phyloP scores from a whole-genome alignment of 2,329 filamentous ascomycete genomes.

The Ilyonectria mors-panacis region DNA sequence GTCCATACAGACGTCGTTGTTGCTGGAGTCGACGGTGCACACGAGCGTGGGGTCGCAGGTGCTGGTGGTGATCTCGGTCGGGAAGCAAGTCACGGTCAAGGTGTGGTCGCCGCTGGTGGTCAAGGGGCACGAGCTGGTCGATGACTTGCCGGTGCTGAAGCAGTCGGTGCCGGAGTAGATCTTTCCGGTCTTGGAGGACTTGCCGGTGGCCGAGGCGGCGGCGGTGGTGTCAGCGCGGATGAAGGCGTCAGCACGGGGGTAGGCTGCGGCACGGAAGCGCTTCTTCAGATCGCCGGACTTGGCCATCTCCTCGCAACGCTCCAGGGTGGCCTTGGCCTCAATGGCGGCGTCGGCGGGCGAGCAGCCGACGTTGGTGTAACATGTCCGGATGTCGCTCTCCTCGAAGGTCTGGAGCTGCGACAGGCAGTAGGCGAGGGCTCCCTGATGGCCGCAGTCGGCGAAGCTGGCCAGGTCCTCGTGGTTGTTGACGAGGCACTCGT shows the following conservation, averaged over 20 bases:
- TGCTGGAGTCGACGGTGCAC: slow-evolving; percentile 59
- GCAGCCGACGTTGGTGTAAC: slow-evolving; percentile 56
- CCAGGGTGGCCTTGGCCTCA: slow-evolving; percentile 49
- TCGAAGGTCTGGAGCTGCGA: slow-evolving; percentile 50
- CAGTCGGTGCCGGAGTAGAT: slow-evolving; percentile 49
- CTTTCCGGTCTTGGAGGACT: slow-evolving; percentile 19
- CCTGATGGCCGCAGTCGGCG: slow-evolving; percentile 61
- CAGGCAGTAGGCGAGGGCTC: slow-evolving; percentile 61
- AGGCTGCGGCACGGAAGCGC: slow-evolving; percentile 43
- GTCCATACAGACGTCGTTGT: slow-evolving; percentile 60
- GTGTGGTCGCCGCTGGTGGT: slow-evolving; percentile 55
- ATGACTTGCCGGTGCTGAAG: slow-evolving; percentile 54
- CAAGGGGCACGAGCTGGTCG: slow-evolving; percentile 57
- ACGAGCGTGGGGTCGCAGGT: slow-evolving; percentile 61
- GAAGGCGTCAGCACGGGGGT: slow-evolving; percentile 34
- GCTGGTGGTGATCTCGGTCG: slow-evolving; percentile 52
- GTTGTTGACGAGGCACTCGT: slow-evolving; percentile 59
- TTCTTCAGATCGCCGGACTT: slow-evolving; percentile 49
- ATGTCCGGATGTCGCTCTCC: slow-evolving; percentile 55
- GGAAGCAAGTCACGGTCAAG: slow-evolving; percentile 57
- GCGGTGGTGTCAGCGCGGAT: slow-evolving; percentile 22
- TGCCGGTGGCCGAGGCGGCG: slow-evolving; percentile 28
- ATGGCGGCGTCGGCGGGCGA: slow-evolving; percentile 47
- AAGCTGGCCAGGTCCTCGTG: slow-evolving; percentile 56
- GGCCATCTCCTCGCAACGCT: slow-evolving; percentile 51